These are phyloP conservation scores for Colletotrichum caudatum DNA, from an alignment of 2,329 filamentous ascomycete species.

Conservation along the genomic window DNA sequence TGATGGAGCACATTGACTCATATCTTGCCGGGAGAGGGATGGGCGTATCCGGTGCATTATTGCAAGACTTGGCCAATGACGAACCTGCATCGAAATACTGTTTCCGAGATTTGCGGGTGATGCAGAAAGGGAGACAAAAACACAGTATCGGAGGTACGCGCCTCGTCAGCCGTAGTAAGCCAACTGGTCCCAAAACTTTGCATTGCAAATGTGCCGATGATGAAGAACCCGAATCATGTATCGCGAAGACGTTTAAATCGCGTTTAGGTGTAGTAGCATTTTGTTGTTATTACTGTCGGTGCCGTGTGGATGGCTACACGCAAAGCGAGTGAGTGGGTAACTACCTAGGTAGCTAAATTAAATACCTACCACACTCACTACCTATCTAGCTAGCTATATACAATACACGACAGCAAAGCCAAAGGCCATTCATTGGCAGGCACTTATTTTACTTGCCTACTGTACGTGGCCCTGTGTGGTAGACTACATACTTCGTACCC, in stretches of 20 bases:
- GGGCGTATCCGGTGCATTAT: not conserved
- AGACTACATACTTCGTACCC: not conserved
- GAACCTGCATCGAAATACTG: not conserved
- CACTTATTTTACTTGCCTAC: not conserved
- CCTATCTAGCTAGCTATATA: not conserved
- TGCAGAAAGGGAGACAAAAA: slow-evolving; percentile 12
- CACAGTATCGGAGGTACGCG: not conserved
- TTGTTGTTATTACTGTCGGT: not conserved
- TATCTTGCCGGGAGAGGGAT: not conserved
- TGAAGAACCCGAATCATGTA: not conserved
- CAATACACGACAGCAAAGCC: not conserved
- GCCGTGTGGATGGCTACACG: not conserved
- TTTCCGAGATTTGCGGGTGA: not conserved
- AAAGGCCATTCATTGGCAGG: not conserved
- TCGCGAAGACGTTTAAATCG: too few relatives aligned
- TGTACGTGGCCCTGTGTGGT: not conserved
- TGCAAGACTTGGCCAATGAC: not conserved
- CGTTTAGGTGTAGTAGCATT: not conserved
- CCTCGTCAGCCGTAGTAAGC: not conserved
- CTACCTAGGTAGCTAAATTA: too few relatives aligned
- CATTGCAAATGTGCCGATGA: not conserved
- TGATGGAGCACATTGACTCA: not conserved
- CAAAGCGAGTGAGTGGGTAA: not conserved
- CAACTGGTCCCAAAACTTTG: not conserved
- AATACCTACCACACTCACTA: too few relatives aligned